A percentile compares a stretch with the other conserved stretches of the same genome.
Evolutionary conservation across 139 green algal genomes (phyloP).

Genomic region (Trebouxia sp.): DNA sequence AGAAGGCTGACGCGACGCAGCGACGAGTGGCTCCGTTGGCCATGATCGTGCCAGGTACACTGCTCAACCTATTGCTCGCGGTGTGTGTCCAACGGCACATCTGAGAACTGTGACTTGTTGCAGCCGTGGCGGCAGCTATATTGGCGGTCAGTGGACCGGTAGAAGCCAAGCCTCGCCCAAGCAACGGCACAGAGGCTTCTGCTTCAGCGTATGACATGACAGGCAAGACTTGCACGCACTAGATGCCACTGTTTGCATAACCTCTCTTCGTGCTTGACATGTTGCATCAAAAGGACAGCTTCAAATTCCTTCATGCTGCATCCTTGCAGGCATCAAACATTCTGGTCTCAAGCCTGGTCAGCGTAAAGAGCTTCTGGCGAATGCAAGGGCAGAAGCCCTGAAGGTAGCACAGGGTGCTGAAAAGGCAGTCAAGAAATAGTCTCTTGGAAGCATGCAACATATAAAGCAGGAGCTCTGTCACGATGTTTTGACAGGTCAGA

Average conservation of each 20-base stretch:
- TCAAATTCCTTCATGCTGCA: neutral
- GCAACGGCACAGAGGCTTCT: conserved; percentile 6
- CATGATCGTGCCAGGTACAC: neutral
- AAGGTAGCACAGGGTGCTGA: neutral
- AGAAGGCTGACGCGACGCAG: neutral
- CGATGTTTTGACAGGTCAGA: too few species aligned
- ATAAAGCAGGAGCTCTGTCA: too few species aligned
- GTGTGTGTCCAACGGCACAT: too few species aligned
- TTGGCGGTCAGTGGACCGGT: conserved; percentile 4
- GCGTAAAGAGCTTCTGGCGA: conserved; percentile 12
- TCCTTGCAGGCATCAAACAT: conserved; percentile 4
- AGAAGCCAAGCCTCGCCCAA: neutral
- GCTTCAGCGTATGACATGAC: conserved; percentile 4
- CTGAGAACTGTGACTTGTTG: neutral
- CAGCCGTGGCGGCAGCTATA: conserved; percentile 2
- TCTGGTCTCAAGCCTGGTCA: conserved; percentile 11
- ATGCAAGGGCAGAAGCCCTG: neutral
- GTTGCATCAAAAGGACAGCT: too few species aligned
- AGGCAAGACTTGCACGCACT: neutral
- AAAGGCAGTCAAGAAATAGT: conserved; percentile 2
- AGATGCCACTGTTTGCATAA: too few species aligned
- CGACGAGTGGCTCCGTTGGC: neutral
- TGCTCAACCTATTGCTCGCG: too few species aligned
- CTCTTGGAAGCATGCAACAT: neutral
- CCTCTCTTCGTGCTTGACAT: too few species aligned